Percentiles rank a stretch among this genome's conserved stretches.
Conservation (phyloP, 306 rosid genomes). For the Parietaria judaica region DNA sequence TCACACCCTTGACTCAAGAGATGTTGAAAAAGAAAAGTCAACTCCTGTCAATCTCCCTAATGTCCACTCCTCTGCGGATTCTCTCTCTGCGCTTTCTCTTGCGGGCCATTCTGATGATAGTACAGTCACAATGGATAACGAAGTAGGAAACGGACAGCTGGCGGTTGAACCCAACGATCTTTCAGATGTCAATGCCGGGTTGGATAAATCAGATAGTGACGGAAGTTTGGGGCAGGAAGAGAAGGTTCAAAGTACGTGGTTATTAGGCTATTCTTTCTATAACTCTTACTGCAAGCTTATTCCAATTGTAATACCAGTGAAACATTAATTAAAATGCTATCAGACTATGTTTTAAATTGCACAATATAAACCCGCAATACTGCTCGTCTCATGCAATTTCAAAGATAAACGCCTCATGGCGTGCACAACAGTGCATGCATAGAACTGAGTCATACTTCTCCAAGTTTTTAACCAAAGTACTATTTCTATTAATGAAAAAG, state of each 20-base stretch:
- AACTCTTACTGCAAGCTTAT: too few relatives aligned
- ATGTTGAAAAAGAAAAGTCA: constrained; percentile 28
- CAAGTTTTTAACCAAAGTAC: too few relatives aligned
- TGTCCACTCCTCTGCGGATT: constrained; percentile 40
- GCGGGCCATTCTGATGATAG: constrained; percentile 17
- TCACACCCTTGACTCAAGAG: constrained; percentile 19
- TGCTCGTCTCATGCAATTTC: too few relatives aligned
- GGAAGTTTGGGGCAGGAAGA: constrained; percentile 19
- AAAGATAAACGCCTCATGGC: too few relatives aligned
- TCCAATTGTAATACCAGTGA: neutral
- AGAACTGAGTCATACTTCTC: too few relatives aligned
- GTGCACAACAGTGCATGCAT: too few relatives aligned
- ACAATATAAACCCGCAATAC: too few relatives aligned
- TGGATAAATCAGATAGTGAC: constrained; percentile 33
- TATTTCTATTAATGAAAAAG: too few relatives aligned
- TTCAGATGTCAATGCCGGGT: constrained; percentile 21
- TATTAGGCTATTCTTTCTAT: too few relatives aligned
- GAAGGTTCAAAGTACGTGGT: constrained; percentile 13
- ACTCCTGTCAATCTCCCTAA: constrained; percentile 22
- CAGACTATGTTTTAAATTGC: neutral
- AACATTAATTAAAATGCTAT: neutral
- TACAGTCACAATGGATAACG: constrained; percentile 23
- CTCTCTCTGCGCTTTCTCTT: constrained; percentile 29
- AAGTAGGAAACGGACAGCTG: constrained; percentile 26
- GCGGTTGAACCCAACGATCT: constrained; percentile 29